Conservation (phyloP, 139 green algal genomes). For the Nannochloris sp. region DNA sequence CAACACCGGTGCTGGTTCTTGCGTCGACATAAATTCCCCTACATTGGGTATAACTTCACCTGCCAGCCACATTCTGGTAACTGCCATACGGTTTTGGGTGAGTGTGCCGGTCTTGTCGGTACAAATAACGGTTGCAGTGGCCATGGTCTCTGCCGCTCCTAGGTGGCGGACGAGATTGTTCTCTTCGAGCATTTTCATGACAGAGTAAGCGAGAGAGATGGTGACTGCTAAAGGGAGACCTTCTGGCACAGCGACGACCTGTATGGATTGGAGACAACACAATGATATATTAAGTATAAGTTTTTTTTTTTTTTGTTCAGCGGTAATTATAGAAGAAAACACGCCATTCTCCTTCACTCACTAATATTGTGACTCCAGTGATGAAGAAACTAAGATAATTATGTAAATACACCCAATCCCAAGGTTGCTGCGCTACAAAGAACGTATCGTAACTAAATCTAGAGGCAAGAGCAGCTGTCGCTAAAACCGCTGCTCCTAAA, state of each 20-base stretch:
- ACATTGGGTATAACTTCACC: conserved; percentile 17
- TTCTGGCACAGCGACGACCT: conserved; percentile 84
- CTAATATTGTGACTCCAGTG: conserved; percentile 77
- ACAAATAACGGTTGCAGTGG: conserved; percentile 72
- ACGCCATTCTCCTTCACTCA: conserved; percentile 7
- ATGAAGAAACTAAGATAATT: conserved; percentile 67
- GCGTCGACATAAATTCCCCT: not conserved
- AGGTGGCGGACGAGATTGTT: conserved; percentile 71
- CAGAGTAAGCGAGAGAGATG: conserved; percentile 75
- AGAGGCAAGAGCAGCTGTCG: conserved; percentile 15
- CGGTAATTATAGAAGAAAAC: not conserved
- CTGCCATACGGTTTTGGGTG: conserved; percentile 75
- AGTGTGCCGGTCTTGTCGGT: conserved; percentile 88
- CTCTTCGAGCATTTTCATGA: conserved; percentile 59
- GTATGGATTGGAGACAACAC: not conserved
- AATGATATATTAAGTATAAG: not conserved
- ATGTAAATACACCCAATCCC: conserved; percentile 42
- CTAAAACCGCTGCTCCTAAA: conserved; percentile 43
- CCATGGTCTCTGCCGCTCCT: conserved; percentile 88
- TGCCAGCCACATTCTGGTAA: conserved; percentile 48
- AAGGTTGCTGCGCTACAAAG: conserved; percentile 26
- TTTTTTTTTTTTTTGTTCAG: not conserved
- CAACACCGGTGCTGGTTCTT: no score
- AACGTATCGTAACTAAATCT: conserved; percentile 41
- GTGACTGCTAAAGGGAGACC: conserved; percentile 84